Evolutionary conservation across 139 green algal genomes (phyloP).

Genomic region (Bryopsis sp.): DNA sequence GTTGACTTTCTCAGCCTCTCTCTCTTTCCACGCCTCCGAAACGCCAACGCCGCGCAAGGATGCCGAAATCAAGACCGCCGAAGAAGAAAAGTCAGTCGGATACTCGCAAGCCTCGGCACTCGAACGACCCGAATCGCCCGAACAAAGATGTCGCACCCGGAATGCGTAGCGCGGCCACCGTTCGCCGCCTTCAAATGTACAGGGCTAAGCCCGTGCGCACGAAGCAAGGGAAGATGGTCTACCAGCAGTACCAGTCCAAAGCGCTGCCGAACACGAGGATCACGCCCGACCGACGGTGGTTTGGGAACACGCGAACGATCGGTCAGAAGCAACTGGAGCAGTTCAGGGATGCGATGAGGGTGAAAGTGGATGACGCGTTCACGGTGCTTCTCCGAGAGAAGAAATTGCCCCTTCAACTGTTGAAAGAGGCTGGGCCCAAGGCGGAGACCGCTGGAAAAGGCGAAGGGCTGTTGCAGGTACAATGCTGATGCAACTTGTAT

Average conservation of each 20-base stretch:
- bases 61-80: constrained; percentile 14
- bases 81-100: constrained; percentile 21
- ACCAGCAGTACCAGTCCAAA: constrained; percentile 85
- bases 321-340: constrained; percentile 92
- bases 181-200: constrained; percentile 95
- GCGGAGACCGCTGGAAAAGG: neutral
- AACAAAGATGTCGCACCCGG: constrained; percentile 40
- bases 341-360: constrained; percentile 90
- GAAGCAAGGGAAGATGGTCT: constrained; percentile 80
- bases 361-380: constrained; percentile 84
- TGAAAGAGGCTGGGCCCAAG: constrained; percentile 67
- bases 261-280: constrained; percentile 93
- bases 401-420: constrained; percentile 90
- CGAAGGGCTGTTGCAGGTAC: neutral
- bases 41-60: no score
- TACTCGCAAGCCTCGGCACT: constrained; percentile 71
- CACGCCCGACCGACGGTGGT: constrained; percentile 90
- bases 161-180: constrained; percentile 63
- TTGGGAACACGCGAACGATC: constrained; percentile 95
- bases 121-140: constrained; percentile 52
- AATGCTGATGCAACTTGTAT: neutral
- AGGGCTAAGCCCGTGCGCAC: constrained; percentile 73
- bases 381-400: constrained; percentile 89
- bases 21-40: no score
- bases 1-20: no score